Evolutionary conservation across 2,329 filamentous ascomycete species (phyloP).

Genomic region (Blumeriella jaapii): DNA sequence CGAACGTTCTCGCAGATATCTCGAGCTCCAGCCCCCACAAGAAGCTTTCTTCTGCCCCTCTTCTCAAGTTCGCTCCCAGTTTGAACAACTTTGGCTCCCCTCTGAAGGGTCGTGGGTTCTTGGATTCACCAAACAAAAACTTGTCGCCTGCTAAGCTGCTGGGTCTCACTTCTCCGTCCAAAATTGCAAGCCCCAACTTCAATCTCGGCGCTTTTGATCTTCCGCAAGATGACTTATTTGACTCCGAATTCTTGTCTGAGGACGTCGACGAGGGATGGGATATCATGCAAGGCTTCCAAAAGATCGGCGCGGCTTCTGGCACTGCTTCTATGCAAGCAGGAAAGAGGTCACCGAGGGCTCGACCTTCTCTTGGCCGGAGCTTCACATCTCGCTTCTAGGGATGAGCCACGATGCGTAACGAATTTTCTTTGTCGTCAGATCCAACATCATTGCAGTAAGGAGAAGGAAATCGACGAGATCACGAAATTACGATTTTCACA

Average conservation of each 20-base stretch:
- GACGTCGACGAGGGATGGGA: slow-evolving; percentile 54
- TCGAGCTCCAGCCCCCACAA: slow-evolving; percentile 35
- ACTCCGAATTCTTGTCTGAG: slow-evolving; percentile 44
- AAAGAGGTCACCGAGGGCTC: slow-evolving; percentile 18
- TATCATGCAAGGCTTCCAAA: slow-evolving; percentile 64
- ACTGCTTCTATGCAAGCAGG: slow-evolving; percentile 10
- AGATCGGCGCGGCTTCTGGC: slow-evolving; percentile 48
- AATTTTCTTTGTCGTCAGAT: slow-evolving; percentile 7
- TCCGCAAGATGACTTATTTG: slow-evolving; percentile 39
- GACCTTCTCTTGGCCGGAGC: slow-evolving; percentile 23
- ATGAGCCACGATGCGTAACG: slow-evolving; percentile 3
- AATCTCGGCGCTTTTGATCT: slow-evolving; percentile 19
- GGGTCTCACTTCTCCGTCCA: slow-evolving; percentile 18
- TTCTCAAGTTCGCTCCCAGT: slow-evolving; percentile 36
- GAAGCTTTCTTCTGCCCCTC: slow-evolving; percentile 38
- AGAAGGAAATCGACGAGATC: slow-evolving; percentile 4
- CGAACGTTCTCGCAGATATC: slow-evolving; percentile 49
- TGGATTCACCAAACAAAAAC: slow-evolving; percentile 45
- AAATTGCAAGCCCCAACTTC: slow-evolving; percentile 17
- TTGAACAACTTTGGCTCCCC: slow-evolving; percentile 39
- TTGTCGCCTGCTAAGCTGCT: no score
- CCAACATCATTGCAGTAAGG: neutral
- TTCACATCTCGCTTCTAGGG: slow-evolving; percentile 26
- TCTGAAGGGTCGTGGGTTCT: slow-evolving; percentile 42
- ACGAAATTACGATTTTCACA: slow-evolving; percentile 6